phyloP scores from a whole-genome alignment of 805 yeast genomes.

The Candida koratica region DNA sequence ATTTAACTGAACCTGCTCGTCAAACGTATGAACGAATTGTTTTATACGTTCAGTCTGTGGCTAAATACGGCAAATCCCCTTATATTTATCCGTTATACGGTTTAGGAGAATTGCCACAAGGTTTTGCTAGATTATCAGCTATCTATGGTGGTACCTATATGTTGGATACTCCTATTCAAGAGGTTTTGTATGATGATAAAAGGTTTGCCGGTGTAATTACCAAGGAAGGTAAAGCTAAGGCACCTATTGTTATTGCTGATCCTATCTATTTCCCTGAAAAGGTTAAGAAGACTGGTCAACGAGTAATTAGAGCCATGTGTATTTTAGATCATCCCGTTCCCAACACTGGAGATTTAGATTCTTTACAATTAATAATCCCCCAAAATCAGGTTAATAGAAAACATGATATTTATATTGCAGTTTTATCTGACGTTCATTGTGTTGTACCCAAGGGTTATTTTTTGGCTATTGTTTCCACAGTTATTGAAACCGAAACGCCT shows the following conservation, averaged over 20 bases:
- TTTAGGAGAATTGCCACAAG: conserved; percentile 97
- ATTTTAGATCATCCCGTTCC: conserved; percentile 87
- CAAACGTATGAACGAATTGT: conserved; percentile 84
- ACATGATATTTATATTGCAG: conserved; percentile 92
- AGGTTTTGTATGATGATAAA: conserved; percentile 64
- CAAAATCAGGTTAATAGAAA: conserved; percentile 92
- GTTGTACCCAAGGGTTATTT: conserved; percentile 87
- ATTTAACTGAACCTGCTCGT: conserved; percentile 83
- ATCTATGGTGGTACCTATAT: conserved; percentile 98
- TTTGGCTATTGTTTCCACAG: conserved; percentile 89
- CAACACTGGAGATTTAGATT: conserved; percentile 75
- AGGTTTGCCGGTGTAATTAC: conserved; percentile 84
- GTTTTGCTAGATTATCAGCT: conserved; percentile 94
- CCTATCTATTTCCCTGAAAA: conserved; percentile 94
- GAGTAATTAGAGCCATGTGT: conserved; percentile 82
- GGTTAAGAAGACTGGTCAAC: conserved; percentile 67
- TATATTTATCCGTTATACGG: conserved; percentile 95
- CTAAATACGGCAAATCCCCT: conserved; percentile 94
- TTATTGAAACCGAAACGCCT: conserved; percentile 89
- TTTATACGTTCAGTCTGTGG: conserved; percentile 84
- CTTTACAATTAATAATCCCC: conserved; percentile 91
- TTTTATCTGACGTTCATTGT: conserved; percentile 82
- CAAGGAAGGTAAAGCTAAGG: conserved; percentile 86
- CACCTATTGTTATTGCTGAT: conserved; percentile 93
- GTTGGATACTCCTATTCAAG: conserved; percentile 95